Percentiles rank a stretch among this genome's conserved stretches.
Conservation (phyloP, 1,284 basidiomycete genomes). For the Megacollybia platyphylla region DNA sequence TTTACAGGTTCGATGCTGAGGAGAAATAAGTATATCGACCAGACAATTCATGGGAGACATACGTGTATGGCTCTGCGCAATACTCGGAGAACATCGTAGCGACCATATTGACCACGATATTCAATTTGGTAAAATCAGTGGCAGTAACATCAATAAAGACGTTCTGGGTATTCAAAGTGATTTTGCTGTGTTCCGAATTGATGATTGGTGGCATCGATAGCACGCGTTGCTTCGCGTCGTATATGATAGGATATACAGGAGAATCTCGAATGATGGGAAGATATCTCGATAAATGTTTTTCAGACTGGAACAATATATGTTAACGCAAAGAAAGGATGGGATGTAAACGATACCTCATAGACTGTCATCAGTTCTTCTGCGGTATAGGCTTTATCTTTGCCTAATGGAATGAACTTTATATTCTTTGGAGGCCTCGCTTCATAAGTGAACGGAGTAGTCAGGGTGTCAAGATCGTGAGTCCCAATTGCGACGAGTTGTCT, state of each 20-base stretch:
- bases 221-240: conserved; percentile 79
- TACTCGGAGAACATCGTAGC: conserved; percentile 98
- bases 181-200: conserved; percentile 96
- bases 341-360: conserved; percentile 56
- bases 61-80: conserved; percentile 86
- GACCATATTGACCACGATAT: conserved; percentile 91
- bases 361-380: conserved; percentile 81
- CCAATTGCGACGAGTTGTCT: conserved; percentile 93
- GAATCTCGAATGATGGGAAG: conserved; percentile 90
- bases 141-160: conserved; percentile 97
- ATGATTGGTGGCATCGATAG: conserved; percentile 98
- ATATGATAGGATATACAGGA: conserved; percentile 96
- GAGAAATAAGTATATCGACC: background rate
- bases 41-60: conserved; percentile 16
- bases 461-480: conserved; percentile 92
- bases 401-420: conserved; percentile 85
- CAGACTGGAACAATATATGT: conserved; percentile 39
- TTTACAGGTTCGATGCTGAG: conserved; percentile 85
- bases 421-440: conserved; percentile 81
- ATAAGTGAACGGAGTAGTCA: conserved; percentile 84
- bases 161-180: conserved; percentile 88
- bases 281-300: conserved; percentile 85
- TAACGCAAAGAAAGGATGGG: background rate
- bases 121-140: conserved; percentile 95
- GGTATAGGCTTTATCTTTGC: conserved; percentile 63